These are phyloP conservation scores for Aspergillus eucalypticola DNA, from an alignment of 2,329 filamentous ascomycete genomes.

Conservation along the genomic window DNA sequence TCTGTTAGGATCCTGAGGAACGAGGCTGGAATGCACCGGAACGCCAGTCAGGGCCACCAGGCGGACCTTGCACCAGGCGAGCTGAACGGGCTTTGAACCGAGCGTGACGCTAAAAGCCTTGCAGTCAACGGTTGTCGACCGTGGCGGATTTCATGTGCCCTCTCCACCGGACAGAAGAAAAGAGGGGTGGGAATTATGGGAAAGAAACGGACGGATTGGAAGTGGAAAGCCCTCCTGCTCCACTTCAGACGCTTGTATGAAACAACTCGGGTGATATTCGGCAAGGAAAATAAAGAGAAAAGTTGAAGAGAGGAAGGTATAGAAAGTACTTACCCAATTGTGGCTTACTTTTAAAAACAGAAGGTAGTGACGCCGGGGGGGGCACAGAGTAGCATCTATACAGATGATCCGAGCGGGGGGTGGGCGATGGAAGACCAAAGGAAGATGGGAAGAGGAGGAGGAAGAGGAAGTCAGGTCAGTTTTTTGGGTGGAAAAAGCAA, in stretches of 20 bases:
- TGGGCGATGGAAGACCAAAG: neutral
- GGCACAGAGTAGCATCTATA: too few species aligned
- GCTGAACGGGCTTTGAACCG: constrained; percentile 19
- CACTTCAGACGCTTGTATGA: constrained; percentile 21
- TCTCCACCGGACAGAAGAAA: constrained; percentile 7
- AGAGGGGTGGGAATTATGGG: constrained; percentile 7
- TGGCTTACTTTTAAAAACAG: too few species aligned
- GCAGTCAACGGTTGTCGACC: constrained; percentile 17
- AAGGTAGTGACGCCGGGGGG: too few species aligned
- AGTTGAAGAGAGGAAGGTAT: neutral
- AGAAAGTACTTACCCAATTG: neutral
- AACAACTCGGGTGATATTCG: constrained; percentile 18
- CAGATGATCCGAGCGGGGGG: too few species aligned
- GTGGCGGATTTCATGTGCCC: constrained; percentile 14
- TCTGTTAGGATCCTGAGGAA: constrained; percentile 10
- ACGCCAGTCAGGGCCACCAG: constrained; percentile 20
- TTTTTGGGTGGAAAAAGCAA: neutral
- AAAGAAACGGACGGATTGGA: constrained; percentile 2
- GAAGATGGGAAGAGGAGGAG: neutral
- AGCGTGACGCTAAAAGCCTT: constrained; percentile 21
- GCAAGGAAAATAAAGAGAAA: neutral
- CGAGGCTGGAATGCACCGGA: constrained; percentile 12
- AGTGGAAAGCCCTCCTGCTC: constrained; percentile 12
- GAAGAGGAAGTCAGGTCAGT: neutral
- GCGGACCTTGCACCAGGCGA: constrained; percentile 23